phyloP scores from a whole-genome alignment of 805 yeast genomes.

The Teunomyces stri region DNA sequence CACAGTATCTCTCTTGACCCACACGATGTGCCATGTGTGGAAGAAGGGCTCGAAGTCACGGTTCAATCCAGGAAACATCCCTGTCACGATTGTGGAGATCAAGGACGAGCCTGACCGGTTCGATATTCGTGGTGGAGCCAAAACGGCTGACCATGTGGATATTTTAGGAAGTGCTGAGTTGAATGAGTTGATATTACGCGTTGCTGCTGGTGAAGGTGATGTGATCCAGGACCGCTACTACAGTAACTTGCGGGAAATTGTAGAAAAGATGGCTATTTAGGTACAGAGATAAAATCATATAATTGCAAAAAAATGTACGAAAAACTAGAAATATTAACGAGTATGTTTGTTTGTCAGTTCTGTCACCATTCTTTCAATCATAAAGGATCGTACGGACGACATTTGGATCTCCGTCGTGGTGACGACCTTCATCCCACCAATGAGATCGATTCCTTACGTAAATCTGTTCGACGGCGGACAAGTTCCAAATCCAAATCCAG shows the following conservation, averaged over 20 bases:
- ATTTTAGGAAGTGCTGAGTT: conserved; percentile 90
- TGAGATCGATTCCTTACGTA: conserved; percentile 33
- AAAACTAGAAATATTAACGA: neutral
- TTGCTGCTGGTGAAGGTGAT: conserved; percentile 80
- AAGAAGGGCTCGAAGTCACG: conserved; percentile 55
- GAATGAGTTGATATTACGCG: conserved; percentile 78
- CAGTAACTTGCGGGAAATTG: conserved; percentile 64
- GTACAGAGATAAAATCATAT: neutral
- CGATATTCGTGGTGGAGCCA: conserved; percentile 96
- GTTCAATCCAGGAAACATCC: conserved; percentile 74
- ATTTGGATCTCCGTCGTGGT: conserved; percentile 56
- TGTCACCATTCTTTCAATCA: conserved; percentile 55
- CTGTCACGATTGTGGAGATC: conserved; percentile 84
- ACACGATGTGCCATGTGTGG: conserved; percentile 91
- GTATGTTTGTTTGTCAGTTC: conserved; percentile 39
- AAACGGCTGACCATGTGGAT: conserved; percentile 97
- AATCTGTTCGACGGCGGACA: neutral
- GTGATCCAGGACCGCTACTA: conserved; percentile 56
- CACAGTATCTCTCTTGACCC: conserved; percentile 84
- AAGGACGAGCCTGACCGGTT: conserved; percentile 89
- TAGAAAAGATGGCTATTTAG: conserved; percentile 49
- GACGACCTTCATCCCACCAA: conserved; percentile 50
- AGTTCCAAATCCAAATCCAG: neutral
- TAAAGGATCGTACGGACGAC: conserved; percentile 60
- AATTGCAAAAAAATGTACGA: neutral